Evolutionary conservation across 768 basidiomycete species (phyloP).

Genomic region (Ephemerocybe angulata): DNA sequence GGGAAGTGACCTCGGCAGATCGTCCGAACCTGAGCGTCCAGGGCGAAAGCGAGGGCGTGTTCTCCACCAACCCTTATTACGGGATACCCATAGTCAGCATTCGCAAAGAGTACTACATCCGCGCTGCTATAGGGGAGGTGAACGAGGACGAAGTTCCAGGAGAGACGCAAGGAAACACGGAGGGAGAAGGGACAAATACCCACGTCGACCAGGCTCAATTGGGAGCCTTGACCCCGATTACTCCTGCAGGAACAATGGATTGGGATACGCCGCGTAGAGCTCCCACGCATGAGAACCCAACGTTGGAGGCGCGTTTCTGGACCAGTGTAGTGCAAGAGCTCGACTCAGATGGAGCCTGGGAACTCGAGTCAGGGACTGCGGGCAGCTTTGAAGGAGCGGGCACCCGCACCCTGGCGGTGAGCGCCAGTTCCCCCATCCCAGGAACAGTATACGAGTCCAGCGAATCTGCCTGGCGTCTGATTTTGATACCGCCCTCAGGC

Average conservation of each 20-base stretch:
- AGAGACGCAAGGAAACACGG: not conserved
- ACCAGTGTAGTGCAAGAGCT: not conserved
- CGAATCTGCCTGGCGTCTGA: not conserved
- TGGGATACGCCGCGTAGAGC: too few relatives aligned
- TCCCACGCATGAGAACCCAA: too few relatives aligned
- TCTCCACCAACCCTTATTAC: slow-evolving; percentile 19
- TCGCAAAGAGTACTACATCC: not conserved
- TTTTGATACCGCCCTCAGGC: not conserved
- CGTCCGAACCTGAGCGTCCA: not conserved
- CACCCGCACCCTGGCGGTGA: not conserved
- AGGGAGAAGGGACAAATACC: not conserved
- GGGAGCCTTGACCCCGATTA: too few relatives aligned
- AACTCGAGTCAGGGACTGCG: not conserved
- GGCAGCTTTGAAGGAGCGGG: not conserved
- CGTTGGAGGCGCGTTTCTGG: slow-evolving; percentile 20
- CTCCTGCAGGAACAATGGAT: too few relatives aligned
- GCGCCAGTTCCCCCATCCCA: not conserved
- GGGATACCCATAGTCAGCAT: slow-evolving; percentile 20
- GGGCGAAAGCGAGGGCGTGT: slow-evolving; percentile 13
- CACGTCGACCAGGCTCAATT: too few relatives aligned
- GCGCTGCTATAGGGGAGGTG: not conserved
- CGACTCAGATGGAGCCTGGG: not conserved
- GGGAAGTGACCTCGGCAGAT: not conserved
- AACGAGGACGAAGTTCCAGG: not conserved
- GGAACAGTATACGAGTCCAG: not conserved